Conservation (phyloP, 495 filamentous ascomycete species). For the Podospora australis region DNA sequence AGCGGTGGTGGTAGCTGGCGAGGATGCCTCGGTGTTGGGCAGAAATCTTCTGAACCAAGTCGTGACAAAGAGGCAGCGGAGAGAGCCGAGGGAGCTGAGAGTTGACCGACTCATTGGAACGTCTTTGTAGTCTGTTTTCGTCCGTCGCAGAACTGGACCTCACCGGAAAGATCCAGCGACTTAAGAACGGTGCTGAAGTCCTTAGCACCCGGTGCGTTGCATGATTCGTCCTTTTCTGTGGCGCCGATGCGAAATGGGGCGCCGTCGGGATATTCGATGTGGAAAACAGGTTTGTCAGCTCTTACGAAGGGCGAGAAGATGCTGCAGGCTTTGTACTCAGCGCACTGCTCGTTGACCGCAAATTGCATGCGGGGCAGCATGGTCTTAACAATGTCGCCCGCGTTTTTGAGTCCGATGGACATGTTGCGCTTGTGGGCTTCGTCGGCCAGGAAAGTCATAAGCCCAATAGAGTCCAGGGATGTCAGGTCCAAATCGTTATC, state of each 20-base stretch:
- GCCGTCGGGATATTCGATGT: slow-evolving; percentile 61
- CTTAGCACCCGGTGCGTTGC: slow-evolving; percentile 7
- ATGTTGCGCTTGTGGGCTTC: slow-evolving; percentile 43
- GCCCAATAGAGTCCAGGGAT: slow-evolving; percentile 47
- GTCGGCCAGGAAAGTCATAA: slow-evolving; percentile 51
- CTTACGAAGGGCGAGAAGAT: slow-evolving; percentile 50
- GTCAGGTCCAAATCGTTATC: slow-evolving; percentile 53
- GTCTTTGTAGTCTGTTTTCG: slow-evolving; percentile 10
- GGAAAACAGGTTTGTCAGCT: slow-evolving; percentile 62
- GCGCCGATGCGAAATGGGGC: slow-evolving; percentile 25
- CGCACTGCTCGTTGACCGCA: slow-evolving; percentile 69
- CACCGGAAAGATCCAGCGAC: slow-evolving; percentile 54
- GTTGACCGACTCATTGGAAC: slow-evolving; percentile 4
- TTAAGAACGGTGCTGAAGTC: slow-evolving; percentile 60
- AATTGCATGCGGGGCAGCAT: slow-evolving; percentile 57
- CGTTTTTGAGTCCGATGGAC: slow-evolving; percentile 62
- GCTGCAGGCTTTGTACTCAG: slow-evolving; percentile 46
- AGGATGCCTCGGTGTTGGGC: no score
- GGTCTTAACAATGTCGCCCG: slow-evolving; percentile 48
- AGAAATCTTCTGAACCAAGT: no score
- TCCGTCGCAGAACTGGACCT: slow-evolving; percentile 45
- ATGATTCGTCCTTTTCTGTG: slow-evolving; percentile 15
- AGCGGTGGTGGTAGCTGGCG: no score
- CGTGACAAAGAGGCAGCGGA: no score
- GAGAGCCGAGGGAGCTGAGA: no score